Conservation (phyloP, 371 early-diverging fungal species). For the Synchytrium microbalum region DNA sequence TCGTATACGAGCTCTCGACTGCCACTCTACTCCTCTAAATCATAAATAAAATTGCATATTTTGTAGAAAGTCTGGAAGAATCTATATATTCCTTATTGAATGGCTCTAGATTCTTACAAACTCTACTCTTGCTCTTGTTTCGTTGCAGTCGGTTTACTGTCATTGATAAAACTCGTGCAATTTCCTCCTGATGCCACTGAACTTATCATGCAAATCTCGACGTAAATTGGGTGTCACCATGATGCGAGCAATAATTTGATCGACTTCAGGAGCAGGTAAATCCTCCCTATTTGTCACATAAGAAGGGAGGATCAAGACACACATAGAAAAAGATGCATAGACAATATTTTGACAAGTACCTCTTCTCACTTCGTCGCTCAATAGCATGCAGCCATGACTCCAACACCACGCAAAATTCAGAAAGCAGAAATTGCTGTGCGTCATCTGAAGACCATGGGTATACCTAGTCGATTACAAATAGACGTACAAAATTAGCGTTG, state of each 20-base stretch:
- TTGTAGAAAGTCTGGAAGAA: neutral
- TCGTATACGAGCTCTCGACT: conserved; percentile 64
- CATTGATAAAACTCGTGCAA: neutral
- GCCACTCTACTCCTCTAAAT: neutral
- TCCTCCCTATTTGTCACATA: neutral
- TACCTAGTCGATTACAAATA: too few relatives aligned
- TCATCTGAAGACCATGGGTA: neutral
- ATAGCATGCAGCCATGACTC: neutral
- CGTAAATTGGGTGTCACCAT: neutral
- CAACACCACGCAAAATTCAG: neutral
- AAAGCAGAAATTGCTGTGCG: neutral
- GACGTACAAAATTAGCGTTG: too few relatives aligned
- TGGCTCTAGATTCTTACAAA: neutral
- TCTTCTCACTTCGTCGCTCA: neutral
- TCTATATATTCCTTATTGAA: neutral
- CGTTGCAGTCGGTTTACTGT: too few relatives aligned
- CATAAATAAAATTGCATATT: neutral
- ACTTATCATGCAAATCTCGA: neutral
- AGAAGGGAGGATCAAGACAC: neutral
- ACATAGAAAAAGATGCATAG: neutral
- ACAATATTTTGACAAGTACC: neutral
- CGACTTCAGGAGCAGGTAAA: neutral
- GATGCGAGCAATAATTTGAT: neutral
- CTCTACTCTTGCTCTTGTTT: too few relatives aligned
- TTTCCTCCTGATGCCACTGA: neutral